A percentile compares a stretch with the other conserved stretches of the same genome.
Conservation (phyloP, 805 yeast genomes). For the Ogataea sp. region DNA sequence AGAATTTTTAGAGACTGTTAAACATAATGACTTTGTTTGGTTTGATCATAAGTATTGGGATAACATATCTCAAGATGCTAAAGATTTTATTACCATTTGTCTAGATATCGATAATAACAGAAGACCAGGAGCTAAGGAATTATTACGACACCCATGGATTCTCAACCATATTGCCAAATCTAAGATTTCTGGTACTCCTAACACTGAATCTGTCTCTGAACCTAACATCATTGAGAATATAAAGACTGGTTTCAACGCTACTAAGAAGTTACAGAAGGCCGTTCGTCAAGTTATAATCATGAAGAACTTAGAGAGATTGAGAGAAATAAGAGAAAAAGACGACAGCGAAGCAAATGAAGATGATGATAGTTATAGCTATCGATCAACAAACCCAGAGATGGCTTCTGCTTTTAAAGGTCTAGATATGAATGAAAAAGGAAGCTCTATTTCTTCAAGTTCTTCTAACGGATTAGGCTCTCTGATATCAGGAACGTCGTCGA, state of each 20-base stretch:
- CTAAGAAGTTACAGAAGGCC: slow-evolving; percentile 69
- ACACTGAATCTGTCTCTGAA: not conserved
- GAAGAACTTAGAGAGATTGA: slow-evolving; percentile 63
- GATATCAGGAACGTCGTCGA: not conserved
- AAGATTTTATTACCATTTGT: slow-evolving; percentile 59
- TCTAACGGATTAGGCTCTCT: too few species aligned
- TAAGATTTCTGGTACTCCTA: not conserved
- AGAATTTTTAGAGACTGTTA: slow-evolving; percentile 76
- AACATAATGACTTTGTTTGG: slow-evolving; percentile 63
- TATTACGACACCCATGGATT: slow-evolving; percentile 69
- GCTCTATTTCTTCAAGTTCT: too few species aligned
- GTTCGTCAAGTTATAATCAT: slow-evolving; percentile 71
- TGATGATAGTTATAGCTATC: slow-evolving; percentile 1
- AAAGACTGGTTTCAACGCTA: slow-evolving; percentile 67
- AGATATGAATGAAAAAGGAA: too few species aligned
- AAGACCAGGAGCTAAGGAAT: slow-evolving; percentile 55
- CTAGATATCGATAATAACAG: slow-evolving; percentile 51
- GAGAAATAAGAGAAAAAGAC: slow-evolving; percentile 43
- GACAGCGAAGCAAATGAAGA: slow-evolving; percentile 46
- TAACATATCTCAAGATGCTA: slow-evolving; percentile 67
- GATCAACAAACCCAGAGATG: not conserved
- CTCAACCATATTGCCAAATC: slow-evolving; percentile 24
- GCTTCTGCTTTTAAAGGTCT: not conserved
- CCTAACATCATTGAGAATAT: slow-evolving; percentile 72
- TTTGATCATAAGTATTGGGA: slow-evolving; percentile 88